These are phyloP conservation scores for Myxozyma geophila DNA, from an alignment of 805 yeast genomes.

Conservation along the genomic window DNA sequence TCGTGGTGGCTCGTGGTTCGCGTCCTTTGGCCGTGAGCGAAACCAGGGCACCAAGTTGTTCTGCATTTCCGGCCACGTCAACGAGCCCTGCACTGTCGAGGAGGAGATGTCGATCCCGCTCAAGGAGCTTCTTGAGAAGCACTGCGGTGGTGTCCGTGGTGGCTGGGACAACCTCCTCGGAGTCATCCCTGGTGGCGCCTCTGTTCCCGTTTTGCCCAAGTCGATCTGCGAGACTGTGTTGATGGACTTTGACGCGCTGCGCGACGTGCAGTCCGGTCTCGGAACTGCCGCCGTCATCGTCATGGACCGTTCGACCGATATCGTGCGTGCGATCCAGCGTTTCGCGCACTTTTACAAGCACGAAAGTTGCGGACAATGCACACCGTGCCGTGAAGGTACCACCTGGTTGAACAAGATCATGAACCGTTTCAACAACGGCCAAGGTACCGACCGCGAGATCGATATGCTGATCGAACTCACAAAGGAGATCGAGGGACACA, in stretches of 20 bases:
- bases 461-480: conserved; percentile 84
- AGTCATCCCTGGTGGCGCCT: conserved; percentile 88
- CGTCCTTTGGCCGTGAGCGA: conserved; percentile 80
- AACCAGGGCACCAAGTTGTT: conserved; percentile 81
- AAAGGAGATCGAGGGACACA: conserved; percentile 87
- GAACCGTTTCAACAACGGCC: conserved; percentile 80
- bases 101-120: conserved; percentile 92
- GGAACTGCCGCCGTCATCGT: conserved; percentile 95
- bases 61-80: conserved; percentile 89
- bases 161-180: conserved; percentile 93
- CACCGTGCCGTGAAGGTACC: conserved; percentile 94
- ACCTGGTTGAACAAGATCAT: conserved; percentile 83
- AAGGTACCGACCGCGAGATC: conserved; percentile 78
- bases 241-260: conserved; percentile 88
- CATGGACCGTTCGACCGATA: conserved; percentile 84
- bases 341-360: conserved; percentile 84
- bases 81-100: conserved; percentile 90
- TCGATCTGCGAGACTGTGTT: conserved; percentile 66
- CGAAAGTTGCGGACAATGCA: conserved; percentile 93
- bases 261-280: conserved; percentile 83
- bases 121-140: conserved; percentile 79
- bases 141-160: conserved; percentile 89
- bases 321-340: conserved; percentile 84
- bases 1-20: conserved; percentile 89
- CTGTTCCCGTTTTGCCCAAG: conserved; percentile 80